phyloP scores from a whole-genome alignment of 2,329 filamentous ascomycete genomes.

The Phialocephala sp. region DNA sequence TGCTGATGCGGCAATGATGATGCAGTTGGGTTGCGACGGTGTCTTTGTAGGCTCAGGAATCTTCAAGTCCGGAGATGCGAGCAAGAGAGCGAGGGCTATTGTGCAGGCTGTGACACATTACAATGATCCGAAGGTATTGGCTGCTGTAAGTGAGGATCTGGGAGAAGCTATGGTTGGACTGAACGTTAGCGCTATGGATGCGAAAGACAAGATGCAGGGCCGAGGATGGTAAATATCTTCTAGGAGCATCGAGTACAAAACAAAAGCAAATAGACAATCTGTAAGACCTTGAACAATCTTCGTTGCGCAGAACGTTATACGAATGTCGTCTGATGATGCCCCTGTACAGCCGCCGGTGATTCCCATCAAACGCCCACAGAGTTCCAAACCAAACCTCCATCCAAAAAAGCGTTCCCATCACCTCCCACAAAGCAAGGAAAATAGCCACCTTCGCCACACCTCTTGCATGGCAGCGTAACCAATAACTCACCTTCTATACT shows the following conservation, averaged over 20 bases:
- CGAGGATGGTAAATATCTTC: conserved; percentile 73
- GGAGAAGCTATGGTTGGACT: conserved; percentile 99
- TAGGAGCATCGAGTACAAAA: not conserved
- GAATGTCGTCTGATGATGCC: not conserved
- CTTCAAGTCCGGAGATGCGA: conserved; percentile 94
- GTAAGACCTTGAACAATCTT: not conserved
- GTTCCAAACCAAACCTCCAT: not conserved
- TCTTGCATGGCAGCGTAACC: not conserved
- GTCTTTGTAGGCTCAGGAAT: conserved; percentile 97
- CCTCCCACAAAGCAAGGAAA: conserved; percentile 16
- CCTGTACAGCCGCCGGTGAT: not conserved
- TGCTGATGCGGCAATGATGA: conserved; percentile 96
- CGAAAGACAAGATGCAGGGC: conserved; percentile 81
- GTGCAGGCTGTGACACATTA: conserved; percentile 93
- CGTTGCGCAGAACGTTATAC: not conserved
- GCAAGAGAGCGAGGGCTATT: conserved; percentile 90
- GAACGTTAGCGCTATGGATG: conserved; percentile 79
- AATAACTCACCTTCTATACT: not conserved
- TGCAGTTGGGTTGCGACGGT: conserved; percentile 97
- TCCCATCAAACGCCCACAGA: not conserved
- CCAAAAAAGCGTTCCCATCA: not conserved
- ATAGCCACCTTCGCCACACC: conserved; percentile 18
- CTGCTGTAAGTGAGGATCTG: conserved; percentile 84
- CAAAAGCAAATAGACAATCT: conserved; percentile 9
- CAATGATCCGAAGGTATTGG: conserved; percentile 82